phyloP scores from a whole-genome alignment of 2,329 filamentous ascomycete species.

The Aspergillus sclerotialis region DNA sequence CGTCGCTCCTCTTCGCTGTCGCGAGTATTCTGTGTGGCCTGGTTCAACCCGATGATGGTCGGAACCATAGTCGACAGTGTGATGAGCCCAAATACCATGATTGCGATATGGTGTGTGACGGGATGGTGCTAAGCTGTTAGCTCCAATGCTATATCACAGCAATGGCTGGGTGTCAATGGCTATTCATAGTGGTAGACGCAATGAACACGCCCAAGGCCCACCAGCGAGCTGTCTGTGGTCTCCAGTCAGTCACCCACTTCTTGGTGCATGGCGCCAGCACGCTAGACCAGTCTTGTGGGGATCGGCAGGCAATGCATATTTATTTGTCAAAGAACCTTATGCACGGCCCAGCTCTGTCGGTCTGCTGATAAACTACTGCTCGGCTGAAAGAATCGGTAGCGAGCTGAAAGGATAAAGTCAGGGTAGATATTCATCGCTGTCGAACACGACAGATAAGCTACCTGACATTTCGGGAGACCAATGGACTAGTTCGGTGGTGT shows the following conservation, averaged over 20 bases:
- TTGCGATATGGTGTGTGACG: background rate
- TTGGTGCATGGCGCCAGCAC: too few relatives aligned
- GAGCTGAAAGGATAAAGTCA: too few relatives aligned
- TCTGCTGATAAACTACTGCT: too few relatives aligned
- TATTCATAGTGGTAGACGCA: background rate
- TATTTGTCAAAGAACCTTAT: background rate
- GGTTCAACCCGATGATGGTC: constrained; percentile 19
- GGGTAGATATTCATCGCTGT: too few relatives aligned
- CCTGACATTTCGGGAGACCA: too few relatives aligned
- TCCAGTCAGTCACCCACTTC: background rate
- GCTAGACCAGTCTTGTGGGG: too few relatives aligned
- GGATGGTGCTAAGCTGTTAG: background rate
- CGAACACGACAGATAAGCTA: too few relatives aligned
- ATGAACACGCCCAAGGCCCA: background rate
- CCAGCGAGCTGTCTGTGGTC: background rate
- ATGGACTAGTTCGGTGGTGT: too few relatives aligned
- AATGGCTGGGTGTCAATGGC: constrained; percentile 1
- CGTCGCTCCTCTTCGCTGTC: constrained; percentile 15
- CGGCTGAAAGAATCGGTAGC: too few relatives aligned
- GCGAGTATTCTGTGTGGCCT: constrained; percentile 14
- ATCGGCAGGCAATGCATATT: background rate
- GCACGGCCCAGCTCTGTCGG: too few relatives aligned
- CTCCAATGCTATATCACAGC: constrained; percentile 1
- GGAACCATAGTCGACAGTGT: constrained; percentile 19
- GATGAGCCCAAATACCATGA: constrained; percentile 18